phyloP scores from a whole-genome alignment of 2,329 filamentous ascomycete species.

The Exophiala oligosperma region DNA sequence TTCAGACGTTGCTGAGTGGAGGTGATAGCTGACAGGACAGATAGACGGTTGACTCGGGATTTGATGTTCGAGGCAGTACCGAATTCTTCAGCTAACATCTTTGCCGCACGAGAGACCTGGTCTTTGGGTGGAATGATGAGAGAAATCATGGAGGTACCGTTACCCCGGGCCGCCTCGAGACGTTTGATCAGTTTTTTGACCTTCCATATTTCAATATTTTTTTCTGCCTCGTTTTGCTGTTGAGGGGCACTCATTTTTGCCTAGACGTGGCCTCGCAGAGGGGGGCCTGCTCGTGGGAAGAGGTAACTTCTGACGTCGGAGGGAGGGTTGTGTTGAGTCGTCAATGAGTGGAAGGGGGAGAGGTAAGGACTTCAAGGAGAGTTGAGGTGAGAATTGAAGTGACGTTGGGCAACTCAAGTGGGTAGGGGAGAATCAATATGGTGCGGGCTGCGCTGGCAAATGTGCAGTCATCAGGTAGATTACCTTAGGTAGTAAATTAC shows the following conservation, averaged over 20 bases:
- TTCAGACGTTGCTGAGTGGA: slow-evolving; percentile 99
- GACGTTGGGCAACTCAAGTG: slow-evolving; percentile 14
- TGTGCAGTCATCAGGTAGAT: background rate
- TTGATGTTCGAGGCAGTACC: slow-evolving; percentile 99
- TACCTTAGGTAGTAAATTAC: background rate
- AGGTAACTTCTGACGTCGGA: background rate
- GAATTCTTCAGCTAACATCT: slow-evolving; percentile 99
- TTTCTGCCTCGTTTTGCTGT: slow-evolving; percentile 85
- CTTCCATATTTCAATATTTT: slow-evolving; percentile 89
- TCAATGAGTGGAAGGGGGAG: background rate
- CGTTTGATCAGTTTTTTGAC: slow-evolving; percentile 99
- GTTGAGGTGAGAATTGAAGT: slow-evolving; percentile 3
- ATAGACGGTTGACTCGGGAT: slow-evolving; percentile 97
- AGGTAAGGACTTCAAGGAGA: slow-evolving; percentile 4
- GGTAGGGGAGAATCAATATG: background rate
- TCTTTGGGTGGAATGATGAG: slow-evolving; percentile 99
- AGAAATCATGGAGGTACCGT: slow-evolving; percentile 99
- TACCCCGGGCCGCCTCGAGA: slow-evolving; percentile 93
- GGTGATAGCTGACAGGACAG: slow-evolving; percentile 95
- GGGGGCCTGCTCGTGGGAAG: slow-evolving; percentile 14
- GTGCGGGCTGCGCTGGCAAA: slow-evolving; percentile 1
- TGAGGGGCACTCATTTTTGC: slow-evolving; percentile 79
- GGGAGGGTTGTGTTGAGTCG: slow-evolving; percentile 10
- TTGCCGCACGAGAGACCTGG: slow-evolving; percentile 90
- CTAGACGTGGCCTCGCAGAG: slow-evolving; percentile 15